phyloP scores from a whole-genome alignment of 257 asterid genomes.

The Sherardia arvensis region DNA sequence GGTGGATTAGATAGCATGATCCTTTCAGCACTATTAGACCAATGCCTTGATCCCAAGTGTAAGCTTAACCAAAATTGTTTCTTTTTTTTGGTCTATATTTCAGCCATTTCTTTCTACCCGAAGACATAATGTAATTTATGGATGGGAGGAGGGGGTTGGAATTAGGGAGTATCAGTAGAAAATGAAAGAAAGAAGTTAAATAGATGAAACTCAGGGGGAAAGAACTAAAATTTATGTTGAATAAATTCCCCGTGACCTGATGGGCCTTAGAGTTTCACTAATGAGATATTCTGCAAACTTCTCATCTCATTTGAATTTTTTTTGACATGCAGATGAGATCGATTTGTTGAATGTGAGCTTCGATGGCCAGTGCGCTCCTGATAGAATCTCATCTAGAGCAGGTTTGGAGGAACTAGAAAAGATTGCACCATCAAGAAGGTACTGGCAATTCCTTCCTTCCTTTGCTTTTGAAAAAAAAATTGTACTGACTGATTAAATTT shows the following conservation, averaged over 20 bases:
- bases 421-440: slow-evolving; percentile 76
- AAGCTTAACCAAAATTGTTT: slow-evolving; percentile 20
- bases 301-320: slow-evolving; percentile 4
- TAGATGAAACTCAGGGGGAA: not conserved
- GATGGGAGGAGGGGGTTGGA: not conserved
- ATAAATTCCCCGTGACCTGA: not conserved
- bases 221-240: not conserved
- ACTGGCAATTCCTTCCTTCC: not conserved
- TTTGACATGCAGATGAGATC: slow-evolving; percentile 55
- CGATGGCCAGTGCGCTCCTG: slow-evolving; percentile 86
- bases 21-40: slow-evolving; percentile 75
- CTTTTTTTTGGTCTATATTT: not conserved
- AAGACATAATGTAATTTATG: not conserved
- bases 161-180: not conserved
- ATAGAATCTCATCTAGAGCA: slow-evolving; percentile 79
- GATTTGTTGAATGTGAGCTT: slow-evolving; percentile 95
- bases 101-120: not conserved
- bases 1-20: slow-evolving; percentile 98
- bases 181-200: not conserved
- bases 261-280: not conserved
- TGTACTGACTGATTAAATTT: not conserved
- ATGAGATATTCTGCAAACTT: slow-evolving; percentile 1
- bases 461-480: not conserved
- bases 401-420: slow-evolving; percentile 82
- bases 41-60: slow-evolving; percentile 73